Evolutionary conservation across 1,284 basidiomycete species (phyloP).

Genomic region (Blastosporella zonata): DNA sequence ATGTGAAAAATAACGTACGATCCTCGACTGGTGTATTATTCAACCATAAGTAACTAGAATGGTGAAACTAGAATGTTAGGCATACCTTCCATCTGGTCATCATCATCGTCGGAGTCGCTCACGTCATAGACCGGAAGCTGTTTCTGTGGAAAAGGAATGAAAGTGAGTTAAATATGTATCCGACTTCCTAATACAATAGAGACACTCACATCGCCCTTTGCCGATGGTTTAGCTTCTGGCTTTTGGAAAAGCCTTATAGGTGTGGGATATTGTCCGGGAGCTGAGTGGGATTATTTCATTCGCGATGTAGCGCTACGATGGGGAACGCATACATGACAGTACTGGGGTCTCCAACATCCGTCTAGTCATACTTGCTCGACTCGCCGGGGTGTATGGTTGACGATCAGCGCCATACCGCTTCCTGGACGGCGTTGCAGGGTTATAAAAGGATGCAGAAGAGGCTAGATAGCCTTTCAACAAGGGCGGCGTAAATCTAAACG

Average conservation of each 20-base stretch:
- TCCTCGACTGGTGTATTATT: neutral
- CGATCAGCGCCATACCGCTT: neutral
- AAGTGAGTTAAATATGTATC: too few species aligned
- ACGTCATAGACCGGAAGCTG: neutral
- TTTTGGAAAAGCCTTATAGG: conserved; percentile 6
- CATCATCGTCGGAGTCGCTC: neutral
- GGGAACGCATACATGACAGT: neutral
- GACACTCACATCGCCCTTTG: conserved; percentile 1
- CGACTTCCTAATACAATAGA: too few species aligned
- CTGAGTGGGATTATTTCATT: neutral
- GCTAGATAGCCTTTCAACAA: neutral
- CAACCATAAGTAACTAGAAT: neutral
- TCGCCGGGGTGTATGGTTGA: neutral
- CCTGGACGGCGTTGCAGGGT: conserved; percentile 10
- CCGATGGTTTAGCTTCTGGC: neutral
- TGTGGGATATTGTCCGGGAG: neutral
- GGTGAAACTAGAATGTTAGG: neutral
- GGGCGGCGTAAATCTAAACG: neutral
- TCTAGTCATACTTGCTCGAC: neutral
- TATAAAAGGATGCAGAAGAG: neutral
- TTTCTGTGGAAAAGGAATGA: neutral
- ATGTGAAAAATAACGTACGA: neutral
- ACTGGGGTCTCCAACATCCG: neutral
- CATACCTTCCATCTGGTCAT: neutral
- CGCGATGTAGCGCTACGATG: neutral